These are phyloP conservation scores for Apiospora kogelbergensis DNA, from an alignment of 2,329 filamentous ascomycete genomes.

Conservation along the genomic window DNA sequence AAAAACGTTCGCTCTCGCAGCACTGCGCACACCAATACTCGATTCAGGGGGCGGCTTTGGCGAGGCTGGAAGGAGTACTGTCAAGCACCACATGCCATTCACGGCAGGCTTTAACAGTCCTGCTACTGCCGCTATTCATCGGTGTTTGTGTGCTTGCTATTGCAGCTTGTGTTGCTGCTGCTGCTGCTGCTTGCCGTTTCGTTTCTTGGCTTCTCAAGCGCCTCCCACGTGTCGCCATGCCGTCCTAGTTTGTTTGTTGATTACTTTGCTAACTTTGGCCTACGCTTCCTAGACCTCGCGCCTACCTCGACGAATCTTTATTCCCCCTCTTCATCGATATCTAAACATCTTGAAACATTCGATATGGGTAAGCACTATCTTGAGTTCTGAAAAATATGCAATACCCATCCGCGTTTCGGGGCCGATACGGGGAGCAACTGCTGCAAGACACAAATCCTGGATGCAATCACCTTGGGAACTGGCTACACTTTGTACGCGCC, in stretches of 20 bases:
- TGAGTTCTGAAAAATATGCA: conserved; percentile 20
- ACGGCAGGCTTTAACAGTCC: neutral
- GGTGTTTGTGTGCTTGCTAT: neutral
- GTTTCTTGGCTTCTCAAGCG: neutral
- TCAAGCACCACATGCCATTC: neutral
- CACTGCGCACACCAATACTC: neutral
- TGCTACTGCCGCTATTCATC: neutral
- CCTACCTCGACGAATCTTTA: conserved; percentile 22
- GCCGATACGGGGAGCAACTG: conserved; percentile 17
- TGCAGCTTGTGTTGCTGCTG: neutral
- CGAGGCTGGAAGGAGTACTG: neutral
- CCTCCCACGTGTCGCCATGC: conserved; percentile 4
- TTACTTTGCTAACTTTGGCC: conserved; percentile 25
- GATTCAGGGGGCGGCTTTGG: neutral
- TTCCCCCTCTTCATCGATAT: conserved; percentile 25
- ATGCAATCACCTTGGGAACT: neutral
- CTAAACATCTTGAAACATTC: conserved; percentile 32
- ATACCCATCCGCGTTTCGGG: conserved; percentile 17
- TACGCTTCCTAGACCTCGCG: conserved; percentile 24
- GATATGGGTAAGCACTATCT: conserved; percentile 48
- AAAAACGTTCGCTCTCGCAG: neutral
- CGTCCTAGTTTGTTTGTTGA: neutral
- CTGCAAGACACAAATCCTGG: conserved; percentile 21
- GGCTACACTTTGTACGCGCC: neutral
- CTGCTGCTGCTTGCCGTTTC: neutral